Conservation (phyloP, 1,284 basidiomycete species). For the Pseudozyma sp. region DNA sequence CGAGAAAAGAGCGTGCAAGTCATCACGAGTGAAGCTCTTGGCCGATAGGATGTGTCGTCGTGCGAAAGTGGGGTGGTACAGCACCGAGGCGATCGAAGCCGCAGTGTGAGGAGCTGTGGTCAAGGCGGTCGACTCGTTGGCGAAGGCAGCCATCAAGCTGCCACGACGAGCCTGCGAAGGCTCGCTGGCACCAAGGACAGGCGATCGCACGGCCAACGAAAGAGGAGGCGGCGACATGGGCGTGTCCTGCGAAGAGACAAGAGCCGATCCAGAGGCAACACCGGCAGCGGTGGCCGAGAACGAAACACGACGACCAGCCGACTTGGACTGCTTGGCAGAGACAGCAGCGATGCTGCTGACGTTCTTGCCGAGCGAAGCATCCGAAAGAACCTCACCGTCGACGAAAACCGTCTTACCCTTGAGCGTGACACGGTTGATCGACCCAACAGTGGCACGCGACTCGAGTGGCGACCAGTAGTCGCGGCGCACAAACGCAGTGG, state of each 20-base stretch:
- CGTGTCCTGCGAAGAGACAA: constrained; percentile 55
- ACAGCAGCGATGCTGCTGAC: constrained; percentile 76
- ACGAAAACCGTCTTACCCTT: constrained; percentile 92
- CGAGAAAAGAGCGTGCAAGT: constrained; percentile 93
- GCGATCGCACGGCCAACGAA: constrained; percentile 43
- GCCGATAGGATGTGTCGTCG: constrained; percentile 92
- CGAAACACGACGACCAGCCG: constrained; percentile 43
- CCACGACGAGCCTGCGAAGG: constrained; percentile 33
- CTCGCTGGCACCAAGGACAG: constrained; percentile 58
- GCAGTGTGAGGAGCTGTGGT: constrained; percentile 18
- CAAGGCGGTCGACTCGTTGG: constrained; percentile 37
- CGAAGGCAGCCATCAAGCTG: constrained; percentile 45
- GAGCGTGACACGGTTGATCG: constrained; percentile 89
- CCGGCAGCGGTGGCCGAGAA: constrained; percentile 39
- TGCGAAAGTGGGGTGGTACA: constrained; percentile 74
- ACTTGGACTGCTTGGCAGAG: constrained; percentile 37
- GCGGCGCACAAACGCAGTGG: constrained; percentile 74
- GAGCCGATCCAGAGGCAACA: constrained; percentile 18
- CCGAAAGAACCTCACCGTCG: constrained; percentile 81
- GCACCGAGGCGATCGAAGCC: constrained; percentile 44
- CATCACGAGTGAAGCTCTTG: constrained; percentile 89
- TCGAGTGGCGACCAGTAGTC: constrained; percentile 87
- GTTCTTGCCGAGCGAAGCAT: constrained; percentile 79
- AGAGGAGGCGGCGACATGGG: constrained; percentile 55
- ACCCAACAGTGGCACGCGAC: constrained; percentile 77